Evolutionary conservation across 2,329 filamentous ascomycete genomes (phyloP).

Genomic region (Scedosporium boydii): DNA sequence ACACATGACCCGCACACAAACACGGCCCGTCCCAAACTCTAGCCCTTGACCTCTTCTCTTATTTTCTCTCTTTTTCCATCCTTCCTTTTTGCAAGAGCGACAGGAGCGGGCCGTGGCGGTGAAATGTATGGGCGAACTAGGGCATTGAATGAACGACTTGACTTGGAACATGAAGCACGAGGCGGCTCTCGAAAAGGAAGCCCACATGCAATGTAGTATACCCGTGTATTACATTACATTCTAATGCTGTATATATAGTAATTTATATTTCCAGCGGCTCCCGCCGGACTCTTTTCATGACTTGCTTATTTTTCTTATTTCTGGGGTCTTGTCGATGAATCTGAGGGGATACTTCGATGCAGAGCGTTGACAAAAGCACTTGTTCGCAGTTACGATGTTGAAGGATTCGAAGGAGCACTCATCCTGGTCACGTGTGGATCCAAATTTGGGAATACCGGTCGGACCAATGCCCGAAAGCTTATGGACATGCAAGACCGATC

Average conservation of each 20-base stretch:
- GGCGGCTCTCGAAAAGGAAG: background rate
- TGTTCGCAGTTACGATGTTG: too few species aligned
- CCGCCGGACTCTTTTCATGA: background rate
- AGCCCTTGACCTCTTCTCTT: background rate
- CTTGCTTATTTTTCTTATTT: background rate
- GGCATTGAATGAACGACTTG: conserved; percentile 2
- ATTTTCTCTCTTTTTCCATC: background rate
- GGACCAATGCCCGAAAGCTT: too few species aligned
- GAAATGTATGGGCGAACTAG: background rate
- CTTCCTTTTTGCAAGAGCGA: background rate
- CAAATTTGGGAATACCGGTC: too few species aligned
- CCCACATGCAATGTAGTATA: background rate
- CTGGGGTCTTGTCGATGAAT: background rate
- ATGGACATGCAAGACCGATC: too few species aligned
- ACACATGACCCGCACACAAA: background rate
- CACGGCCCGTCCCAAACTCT: background rate
- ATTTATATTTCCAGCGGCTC: background rate
- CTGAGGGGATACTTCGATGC: too few species aligned
- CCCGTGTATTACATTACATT: conserved; percentile 5
- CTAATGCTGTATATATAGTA: conserved; percentile 6
- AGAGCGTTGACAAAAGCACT: too few species aligned
- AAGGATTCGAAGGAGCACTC: too few species aligned
- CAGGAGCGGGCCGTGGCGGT: background rate
- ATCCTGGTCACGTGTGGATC: too few species aligned
- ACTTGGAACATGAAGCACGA: background rate